Evolutionary conservation across 208 protist species (phyloP), one percentile per base, ranked within the genome.

Genomic region (Leptomonas seymouri): DNA sequence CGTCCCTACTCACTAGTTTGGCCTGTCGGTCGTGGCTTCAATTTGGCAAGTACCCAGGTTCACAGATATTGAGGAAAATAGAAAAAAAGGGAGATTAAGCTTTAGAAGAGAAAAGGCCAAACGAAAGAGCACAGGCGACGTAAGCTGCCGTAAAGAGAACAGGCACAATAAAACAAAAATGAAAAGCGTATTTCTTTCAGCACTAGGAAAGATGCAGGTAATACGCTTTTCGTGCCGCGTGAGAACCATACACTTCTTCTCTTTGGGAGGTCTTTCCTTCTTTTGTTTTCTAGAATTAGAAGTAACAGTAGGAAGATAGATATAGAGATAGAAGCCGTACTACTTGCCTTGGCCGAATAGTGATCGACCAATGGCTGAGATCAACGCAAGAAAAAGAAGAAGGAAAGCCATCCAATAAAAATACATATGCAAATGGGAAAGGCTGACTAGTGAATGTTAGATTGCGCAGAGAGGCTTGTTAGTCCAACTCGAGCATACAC

Each of bases 91-190:
- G 34, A 51, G 27, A 0, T 20, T 21, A 30, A 50, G 3, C 7
- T 34, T 36, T 39, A 28, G 3, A 36, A 34, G 1, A 31, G 23
- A 61, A 21, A 34, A 51, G 34, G 7, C 3, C 34, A 5, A 14
- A 27, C 11, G 5, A 31, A 70, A 45, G 58, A 54, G 50, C 42
- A 63, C 34, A 23, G 28, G 23, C 18, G 30, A 30, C 27, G 49
- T 42, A 15, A 25, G 36, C 8, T 48, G 48, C 42, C 31, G 25
- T 23, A 25, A 49, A 31, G 62, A 9, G 34, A 60, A 28, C 16
- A 46, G 44, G 60, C 16, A 60, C 18, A 27, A 18, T 51, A 61
- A 51, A 45, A 70, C 50, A 67, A 74, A 21, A 65, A 55, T 46
- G 50, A 53, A 21, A 27, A 53, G 64, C 50, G 62, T 16, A 46